phyloP scores from a whole-genome alignment of 345 rosid species.

The Diplotaxis tenuifolia region DNA sequence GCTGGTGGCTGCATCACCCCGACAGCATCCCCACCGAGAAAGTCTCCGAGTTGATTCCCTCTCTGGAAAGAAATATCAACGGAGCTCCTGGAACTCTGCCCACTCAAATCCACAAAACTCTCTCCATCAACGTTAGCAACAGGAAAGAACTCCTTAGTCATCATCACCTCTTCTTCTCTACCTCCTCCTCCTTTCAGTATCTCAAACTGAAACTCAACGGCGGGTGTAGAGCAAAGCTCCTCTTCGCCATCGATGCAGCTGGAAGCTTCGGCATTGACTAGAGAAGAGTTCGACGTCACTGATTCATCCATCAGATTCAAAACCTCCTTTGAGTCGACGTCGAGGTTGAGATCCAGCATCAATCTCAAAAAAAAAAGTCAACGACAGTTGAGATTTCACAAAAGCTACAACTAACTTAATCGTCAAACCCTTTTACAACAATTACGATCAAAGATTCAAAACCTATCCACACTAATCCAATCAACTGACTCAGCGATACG shows the following conservation, averaged over 20 bases:
- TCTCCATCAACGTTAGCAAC: not conserved
- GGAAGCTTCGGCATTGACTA: conserved; percentile 69
- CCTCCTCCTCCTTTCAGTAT: conserved; percentile 50
- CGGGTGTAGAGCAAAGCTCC: conserved; percentile 66
- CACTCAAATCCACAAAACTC: not conserved
- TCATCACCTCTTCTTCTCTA: conserved; percentile 22
- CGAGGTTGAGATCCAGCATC: conserved; percentile 92
- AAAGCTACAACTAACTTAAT: not conserved
- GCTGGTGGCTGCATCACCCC: conserved; percentile 39
- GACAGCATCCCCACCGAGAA: conserved; percentile 17
- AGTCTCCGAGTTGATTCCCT: conserved; percentile 37
- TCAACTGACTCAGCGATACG: conserved; percentile 24
- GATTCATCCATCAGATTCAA: conserved; percentile 52
- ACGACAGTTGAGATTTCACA: conserved; percentile 7
- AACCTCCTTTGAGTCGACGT: conserved; percentile 38
- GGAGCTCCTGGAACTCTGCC: conserved; percentile 48
- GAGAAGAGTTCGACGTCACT: conserved; percentile 81
- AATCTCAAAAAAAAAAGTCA: conserved; percentile 29
- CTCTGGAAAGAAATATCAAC: conserved; percentile 51
- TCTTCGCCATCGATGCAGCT: conserved; percentile 53
- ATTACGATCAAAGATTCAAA: conserved; percentile 23
- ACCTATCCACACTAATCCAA: conserved; percentile 22
- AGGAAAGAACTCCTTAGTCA: conserved; percentile 70
- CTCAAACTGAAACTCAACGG: conserved; percentile 55
- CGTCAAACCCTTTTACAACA: conserved; percentile 15